Base-by-base conservation (phyloP, 352 stramenopile species). In the Phytophthora hibernalis region DNA sequence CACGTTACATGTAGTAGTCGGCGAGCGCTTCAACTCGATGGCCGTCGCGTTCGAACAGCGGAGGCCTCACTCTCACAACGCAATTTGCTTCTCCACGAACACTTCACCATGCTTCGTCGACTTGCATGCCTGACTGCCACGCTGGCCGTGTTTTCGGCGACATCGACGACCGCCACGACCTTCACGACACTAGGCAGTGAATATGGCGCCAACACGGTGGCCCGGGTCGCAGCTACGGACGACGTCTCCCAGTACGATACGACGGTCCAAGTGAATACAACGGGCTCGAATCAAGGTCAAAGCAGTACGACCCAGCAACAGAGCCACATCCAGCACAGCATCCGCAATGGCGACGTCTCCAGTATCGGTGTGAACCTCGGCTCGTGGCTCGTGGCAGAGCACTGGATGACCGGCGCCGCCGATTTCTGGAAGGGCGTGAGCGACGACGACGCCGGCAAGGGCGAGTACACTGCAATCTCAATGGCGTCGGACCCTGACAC, bases 311-410 rank as follows among this genome's bases (percentile, higher is more conserved):
- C 28, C n/a, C 35, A 48, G 20, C 51, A 57, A 31, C 45, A 50
- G 42, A 59, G 35, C 35, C 86, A 94, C 59, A 62, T 94, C 31
- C 80, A 92, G 66, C 58, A 72, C 40, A 68, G 69, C 13, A 93
- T 95, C 68, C 84, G 84, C 47, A 69, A 70, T 16, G 86, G 86
- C 12, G 51, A 61, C 33, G 62, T 81, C 7, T 69, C 65, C 16
- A 85, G 71, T 48, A 71, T 78, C 20, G 87, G 81, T 24, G 87
- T 92, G 44, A 92, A 92, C 62, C 73, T 95, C 37, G 87, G 87
- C 9, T 52, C 61, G 2, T 95, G 87, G 87, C 77, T 95, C 22
- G 84, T 92, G 26, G 75, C 77, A 13, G 87, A 95, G 67, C 61
- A 90, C 58, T 95, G 87, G 87, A 95, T 95, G 87, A 90, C 82